Evolutionary conservation across 352 stramenopile species (phyloP).

Genomic region (Pythium dissotocum): DNA sequence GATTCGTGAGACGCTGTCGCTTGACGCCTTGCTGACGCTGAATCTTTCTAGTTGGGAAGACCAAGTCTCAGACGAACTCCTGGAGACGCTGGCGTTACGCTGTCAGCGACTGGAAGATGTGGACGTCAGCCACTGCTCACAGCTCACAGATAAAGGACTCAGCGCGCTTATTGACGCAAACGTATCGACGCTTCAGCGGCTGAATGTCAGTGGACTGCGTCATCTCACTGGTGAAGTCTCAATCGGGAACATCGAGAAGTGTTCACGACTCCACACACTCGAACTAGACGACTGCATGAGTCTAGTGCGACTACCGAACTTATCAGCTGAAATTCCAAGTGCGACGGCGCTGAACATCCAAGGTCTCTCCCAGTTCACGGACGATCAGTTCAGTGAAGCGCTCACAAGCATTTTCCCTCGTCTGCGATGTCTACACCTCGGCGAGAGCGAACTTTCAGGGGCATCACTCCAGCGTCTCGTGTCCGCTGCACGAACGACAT

Average conservation of each 20-base stretch:
- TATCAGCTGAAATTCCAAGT: not conserved
- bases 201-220: conserved; percentile 19
- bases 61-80: not conserved
- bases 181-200: conserved; percentile 5
- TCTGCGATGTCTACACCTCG: not conserved
- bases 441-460: conserved; percentile 24
- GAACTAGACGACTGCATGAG: conserved; percentile 23
- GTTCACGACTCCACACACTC: conserved; percentile 15
- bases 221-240: conserved; percentile 5
- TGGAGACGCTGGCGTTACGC: not conserved
- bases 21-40: not conserved
- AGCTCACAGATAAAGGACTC: not conserved
- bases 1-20: not conserved
- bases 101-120: conserved; percentile 1
- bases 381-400: not conserved
- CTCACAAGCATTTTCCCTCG: conserved; percentile 1
- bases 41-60: not conserved
- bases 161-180: not conserved
- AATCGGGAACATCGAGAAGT: conserved; percentile 14
- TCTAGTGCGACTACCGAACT: conserved; percentile 9
- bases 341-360: conserved; percentile 20
- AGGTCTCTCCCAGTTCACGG: conserved; percentile 8
- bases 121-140: conserved; percentile 16
- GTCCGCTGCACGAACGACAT: not conserved
- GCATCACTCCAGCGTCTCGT: conserved; percentile 9